Evolutionary conservation across 1,284 basidiomycete genomes (phyloP).

Genomic region (Pseudozyma thailandica): DNA sequence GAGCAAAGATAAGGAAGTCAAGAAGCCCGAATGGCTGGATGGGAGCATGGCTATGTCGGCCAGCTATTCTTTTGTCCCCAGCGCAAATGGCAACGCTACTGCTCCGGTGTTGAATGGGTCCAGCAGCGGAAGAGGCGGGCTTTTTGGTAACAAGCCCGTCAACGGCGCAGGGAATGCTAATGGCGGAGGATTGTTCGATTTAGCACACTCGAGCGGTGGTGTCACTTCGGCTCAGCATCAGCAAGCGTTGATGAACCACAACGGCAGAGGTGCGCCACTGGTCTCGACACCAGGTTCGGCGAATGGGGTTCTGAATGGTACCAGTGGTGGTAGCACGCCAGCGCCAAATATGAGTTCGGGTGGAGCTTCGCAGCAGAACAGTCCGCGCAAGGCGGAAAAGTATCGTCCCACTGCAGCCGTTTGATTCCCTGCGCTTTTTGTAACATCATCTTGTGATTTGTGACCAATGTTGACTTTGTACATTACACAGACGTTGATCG

Average conservation of each 20-base stretch:
- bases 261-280: slow-evolving; percentile 40
- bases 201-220: slow-evolving; percentile 25
- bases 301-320: slow-evolving; percentile 2
- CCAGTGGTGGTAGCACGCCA: background rate
- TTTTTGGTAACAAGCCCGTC: slow-evolving; percentile 8
- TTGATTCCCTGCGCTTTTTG: background rate
- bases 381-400: slow-evolving; percentile 33
- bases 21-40: slow-evolving; percentile 46
- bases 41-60: slow-evolving; percentile 46
- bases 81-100: background rate
- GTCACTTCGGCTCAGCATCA: slow-evolving; percentile 43
- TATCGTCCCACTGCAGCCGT: slow-evolving; percentile 44
- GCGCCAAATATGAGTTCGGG: slow-evolving; percentile 7
- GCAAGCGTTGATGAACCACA: slow-evolving; percentile 41
- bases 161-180: slow-evolving; percentile 1
- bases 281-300: slow-evolving; percentile 18
- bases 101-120: background rate
- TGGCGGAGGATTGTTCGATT: slow-evolving; percentile 33
- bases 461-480: background rate
- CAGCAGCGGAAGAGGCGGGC: slow-evolving; percentile 9
- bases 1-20: slow-evolving; percentile 32
- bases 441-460: background rate
- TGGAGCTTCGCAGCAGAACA: slow-evolving; percentile 13
- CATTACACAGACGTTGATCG: background rate
- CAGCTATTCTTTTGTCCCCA: slow-evolving; percentile 35